A percentile compares a stretch with the other conserved stretches of the same genome.
These are phyloP conservation scores for Neohortaea acidophila DNA, from an alignment of 495 filamentous ascomycete species.

Conservation along the genomic window DNA sequence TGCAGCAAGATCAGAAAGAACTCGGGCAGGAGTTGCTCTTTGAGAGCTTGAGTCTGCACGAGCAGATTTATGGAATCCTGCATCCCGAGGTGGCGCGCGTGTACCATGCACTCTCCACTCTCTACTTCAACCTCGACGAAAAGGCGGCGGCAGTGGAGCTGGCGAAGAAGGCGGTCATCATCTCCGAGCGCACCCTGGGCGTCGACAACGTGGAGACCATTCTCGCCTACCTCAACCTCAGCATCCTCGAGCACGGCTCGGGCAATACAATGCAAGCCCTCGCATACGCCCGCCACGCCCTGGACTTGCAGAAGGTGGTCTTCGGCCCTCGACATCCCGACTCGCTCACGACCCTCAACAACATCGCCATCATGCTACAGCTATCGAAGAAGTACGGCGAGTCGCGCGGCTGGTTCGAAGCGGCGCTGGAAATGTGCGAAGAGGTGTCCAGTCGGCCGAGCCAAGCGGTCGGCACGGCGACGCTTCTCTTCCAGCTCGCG, in stretches of 20 bases:
- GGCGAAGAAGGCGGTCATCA: constrained; percentile 88
- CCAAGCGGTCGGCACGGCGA: constrained; percentile 81
- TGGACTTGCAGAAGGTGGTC: constrained; percentile 93
- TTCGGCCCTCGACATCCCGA: constrained; percentile 90
- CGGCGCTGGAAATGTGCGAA: constrained; percentile 73
- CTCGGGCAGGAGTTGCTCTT: constrained; percentile 89
- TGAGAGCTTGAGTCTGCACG: constrained; percentile 88
- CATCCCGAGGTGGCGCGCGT: constrained; percentile 93
- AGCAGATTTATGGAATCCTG: constrained; percentile 96
- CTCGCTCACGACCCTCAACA: constrained; percentile 97
- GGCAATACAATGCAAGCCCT: constrained; percentile 76
- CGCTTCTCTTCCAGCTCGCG: constrained; percentile 88
- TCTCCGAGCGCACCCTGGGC: constrained; percentile 86
- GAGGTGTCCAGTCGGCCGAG: constrained; percentile 55
- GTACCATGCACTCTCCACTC: constrained; percentile 85
- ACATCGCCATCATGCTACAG: constrained; percentile 96
- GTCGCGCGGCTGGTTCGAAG: constrained; percentile 92
- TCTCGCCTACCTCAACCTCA: constrained; percentile 86
- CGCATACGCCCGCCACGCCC: constrained; percentile 74
- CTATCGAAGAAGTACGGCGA: constrained; percentile 80
- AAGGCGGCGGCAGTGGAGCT: constrained; percentile 90
- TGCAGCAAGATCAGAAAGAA: constrained; percentile 88
- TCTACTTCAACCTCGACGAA: constrained; percentile 91
- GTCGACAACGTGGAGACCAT: constrained; percentile 89
- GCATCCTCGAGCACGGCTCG: constrained; percentile 82